Percentiles rank a stretch among this genome's conserved stretches.
These are phyloP conservation scores for Porcisia deanei DNA, from an alignment of 208 protist genomes.

Conservation along the genomic window DNA sequence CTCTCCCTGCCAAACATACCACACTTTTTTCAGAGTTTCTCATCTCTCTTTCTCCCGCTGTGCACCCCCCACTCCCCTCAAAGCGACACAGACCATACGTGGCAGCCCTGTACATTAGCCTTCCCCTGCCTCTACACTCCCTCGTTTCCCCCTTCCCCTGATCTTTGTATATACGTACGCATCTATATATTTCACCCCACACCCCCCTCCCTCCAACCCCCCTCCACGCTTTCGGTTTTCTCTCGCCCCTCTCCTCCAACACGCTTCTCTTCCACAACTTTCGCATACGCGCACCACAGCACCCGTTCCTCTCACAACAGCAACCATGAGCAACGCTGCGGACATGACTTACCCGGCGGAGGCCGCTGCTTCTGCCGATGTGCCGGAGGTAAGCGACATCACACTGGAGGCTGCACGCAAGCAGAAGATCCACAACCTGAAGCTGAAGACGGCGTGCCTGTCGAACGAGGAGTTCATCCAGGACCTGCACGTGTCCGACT, in stretches of 20 bases:
- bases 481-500: slow-evolving; percentile 86
- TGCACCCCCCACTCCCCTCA: too few relatives aligned
- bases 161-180: too few relatives aligned
- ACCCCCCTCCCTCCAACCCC: too few relatives aligned
- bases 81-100: too few relatives aligned
- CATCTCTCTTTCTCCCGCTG: too few relatives aligned
- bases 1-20: too few relatives aligned
- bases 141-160: too few relatives aligned
- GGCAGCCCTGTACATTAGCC: too few relatives aligned
- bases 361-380: not conserved
- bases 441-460: slow-evolving; percentile 46
- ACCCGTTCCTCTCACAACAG: not conserved
- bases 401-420: slow-evolving; percentile 9
- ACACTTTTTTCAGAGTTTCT: too few relatives aligned
- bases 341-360: not conserved
- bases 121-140: too few relatives aligned
- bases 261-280: slow-evolving; percentile 27
- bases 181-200: too few relatives aligned
- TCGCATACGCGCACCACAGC: slow-evolving; percentile 39
- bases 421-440: not conserved
- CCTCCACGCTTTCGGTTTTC: not conserved
- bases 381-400: slow-evolving; percentile 11
- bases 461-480: slow-evolving; percentile 84
- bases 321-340: not conserved
- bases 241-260: not conserved